These are phyloP conservation scores for Tetrapisispora nanseiensis DNA, from an alignment of 805 yeast genomes.

Conservation along the genomic window DNA sequence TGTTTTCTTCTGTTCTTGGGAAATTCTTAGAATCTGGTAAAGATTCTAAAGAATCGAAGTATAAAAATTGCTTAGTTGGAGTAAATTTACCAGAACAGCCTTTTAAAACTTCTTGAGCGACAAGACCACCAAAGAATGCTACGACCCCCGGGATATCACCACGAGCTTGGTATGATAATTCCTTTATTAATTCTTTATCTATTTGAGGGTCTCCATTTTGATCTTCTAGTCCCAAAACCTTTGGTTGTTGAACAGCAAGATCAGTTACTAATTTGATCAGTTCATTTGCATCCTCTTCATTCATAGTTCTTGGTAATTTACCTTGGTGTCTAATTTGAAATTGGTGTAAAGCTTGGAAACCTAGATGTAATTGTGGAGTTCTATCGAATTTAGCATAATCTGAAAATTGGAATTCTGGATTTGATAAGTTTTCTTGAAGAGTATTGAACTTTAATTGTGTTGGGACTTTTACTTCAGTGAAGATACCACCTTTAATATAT, in stretches of 20 bases:
- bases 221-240: slow-evolving; percentile 36
- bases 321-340: slow-evolving; percentile 57
- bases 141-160: slow-evolving; percentile 88
- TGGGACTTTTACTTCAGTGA: slow-evolving; percentile 89
- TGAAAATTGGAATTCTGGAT: slow-evolving; percentile 71
- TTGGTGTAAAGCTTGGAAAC: slow-evolving; percentile 78
- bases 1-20: slow-evolving; percentile 60
- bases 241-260: slow-evolving; percentile 43
- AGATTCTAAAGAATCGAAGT: slow-evolving; percentile 90
- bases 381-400: slow-evolving; percentile 94
- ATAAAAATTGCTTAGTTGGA: slow-evolving; percentile 87
- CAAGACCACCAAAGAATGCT: slow-evolving; percentile 87
- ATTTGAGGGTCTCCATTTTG: slow-evolving; percentile 35
- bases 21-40: slow-evolving; percentile 52
- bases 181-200: slow-evolving; percentile 56
- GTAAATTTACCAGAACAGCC: slow-evolving; percentile 91
- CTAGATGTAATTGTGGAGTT: slow-evolving; percentile 83
- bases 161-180: slow-evolving; percentile 72
- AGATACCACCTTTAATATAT: slow-evolving; percentile 77
- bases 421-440: slow-evolving; percentile 50
- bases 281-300: slow-evolving; percentile 65
- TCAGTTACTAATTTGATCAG: slow-evolving; percentile 49
- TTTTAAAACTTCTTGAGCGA: slow-evolving; percentile 94
- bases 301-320: slow-evolving; percentile 64
- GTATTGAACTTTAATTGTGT: slow-evolving; percentile 49